Percentiles rank a stretch among this genome's conserved stretches.
Evolutionary conservation across 116 monocot genomes (phyloP).

Genomic region (Dioscorea cayenensis): DNA sequence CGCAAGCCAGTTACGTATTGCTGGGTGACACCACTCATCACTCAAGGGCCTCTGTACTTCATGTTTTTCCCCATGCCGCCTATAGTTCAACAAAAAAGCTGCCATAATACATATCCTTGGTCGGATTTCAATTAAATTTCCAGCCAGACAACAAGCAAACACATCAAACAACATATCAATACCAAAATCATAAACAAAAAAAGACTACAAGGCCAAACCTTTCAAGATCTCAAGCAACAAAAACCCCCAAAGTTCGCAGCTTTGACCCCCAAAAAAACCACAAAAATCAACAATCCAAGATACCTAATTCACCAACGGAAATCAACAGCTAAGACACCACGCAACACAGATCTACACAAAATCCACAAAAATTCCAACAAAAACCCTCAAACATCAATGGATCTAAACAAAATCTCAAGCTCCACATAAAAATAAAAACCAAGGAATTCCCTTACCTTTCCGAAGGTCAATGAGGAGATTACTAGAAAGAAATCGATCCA

Average conservation of each 20-base stretch:
- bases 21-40: too few species aligned
- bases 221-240: conserved; percentile 1
- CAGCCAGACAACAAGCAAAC: too few species aligned
- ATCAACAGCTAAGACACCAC: background rate
- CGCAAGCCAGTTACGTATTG: too few species aligned
- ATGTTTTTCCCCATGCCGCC: too few species aligned
- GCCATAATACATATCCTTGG: too few species aligned
- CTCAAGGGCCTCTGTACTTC: too few species aligned
- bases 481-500: conserved; percentile 16
- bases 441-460: conserved; percentile 12
- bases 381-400: background rate
- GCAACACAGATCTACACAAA: background rate
- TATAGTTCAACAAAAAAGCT: too few species aligned
- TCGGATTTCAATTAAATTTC: too few species aligned
- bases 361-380: too few species aligned
- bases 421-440: background rate
- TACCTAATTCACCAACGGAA: background rate
- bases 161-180: background rate
- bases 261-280: background rate
- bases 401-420: background rate
- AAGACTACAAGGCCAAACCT: background rate
- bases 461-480: conserved; percentile 16
- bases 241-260: background rate
- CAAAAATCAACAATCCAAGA: background rate
- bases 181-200: background rate